Evolutionary conservation across 2,329 filamentous ascomycete genomes (phyloP).

Genomic region (Stagonosporopsis cucurbitacearum): DNA sequence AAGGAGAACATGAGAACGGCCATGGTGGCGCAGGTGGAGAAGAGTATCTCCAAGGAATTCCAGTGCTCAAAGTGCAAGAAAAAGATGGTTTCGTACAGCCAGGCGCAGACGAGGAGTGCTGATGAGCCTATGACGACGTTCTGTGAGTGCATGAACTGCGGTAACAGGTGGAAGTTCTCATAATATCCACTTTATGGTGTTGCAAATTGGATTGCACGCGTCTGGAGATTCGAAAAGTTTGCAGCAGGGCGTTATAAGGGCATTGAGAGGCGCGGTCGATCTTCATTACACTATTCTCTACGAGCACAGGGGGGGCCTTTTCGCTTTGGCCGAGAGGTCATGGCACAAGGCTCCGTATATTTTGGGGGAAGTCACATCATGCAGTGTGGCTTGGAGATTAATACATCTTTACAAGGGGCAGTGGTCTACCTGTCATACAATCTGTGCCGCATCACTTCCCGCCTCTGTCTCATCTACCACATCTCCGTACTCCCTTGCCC

Average conservation of each 20-base stretch:
- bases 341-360: neutral
- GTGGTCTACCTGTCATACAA: slow-evolving; percentile 1
- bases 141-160: slow-evolving; percentile 61
- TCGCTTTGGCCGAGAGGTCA: neutral
- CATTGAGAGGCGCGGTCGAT: slow-evolving; percentile 18
- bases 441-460: neutral
- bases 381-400: slow-evolving; percentile 3
- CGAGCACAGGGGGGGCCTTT: neutral
- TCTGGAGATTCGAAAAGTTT: slow-evolving; percentile 12
- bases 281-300: neutral
- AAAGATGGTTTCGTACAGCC: slow-evolving; percentile 93
- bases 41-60: slow-evolving; percentile 85
- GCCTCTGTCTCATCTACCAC: neutral
- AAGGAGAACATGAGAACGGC: slow-evolving; percentile 97
- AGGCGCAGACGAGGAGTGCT: slow-evolving; percentile 92
- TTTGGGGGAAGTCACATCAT: slow-evolving; percentile 3
- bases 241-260: slow-evolving; percentile 20
- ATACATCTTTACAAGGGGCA: neutral
- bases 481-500: slow-evolving; percentile 21
- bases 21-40: slow-evolving; percentile 90
- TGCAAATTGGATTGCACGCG: neutral
- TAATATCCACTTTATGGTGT: slow-evolving; percentile 11
- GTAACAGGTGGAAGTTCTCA: slow-evolving; percentile 58
- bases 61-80: slow-evolving; percentile 91
- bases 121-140: slow-evolving; percentile 81